These are phyloP conservation scores for Saxophila tyrrhenica DNA, from an alignment of 495 filamentous ascomycete species.

Conservation along the genomic window DNA sequence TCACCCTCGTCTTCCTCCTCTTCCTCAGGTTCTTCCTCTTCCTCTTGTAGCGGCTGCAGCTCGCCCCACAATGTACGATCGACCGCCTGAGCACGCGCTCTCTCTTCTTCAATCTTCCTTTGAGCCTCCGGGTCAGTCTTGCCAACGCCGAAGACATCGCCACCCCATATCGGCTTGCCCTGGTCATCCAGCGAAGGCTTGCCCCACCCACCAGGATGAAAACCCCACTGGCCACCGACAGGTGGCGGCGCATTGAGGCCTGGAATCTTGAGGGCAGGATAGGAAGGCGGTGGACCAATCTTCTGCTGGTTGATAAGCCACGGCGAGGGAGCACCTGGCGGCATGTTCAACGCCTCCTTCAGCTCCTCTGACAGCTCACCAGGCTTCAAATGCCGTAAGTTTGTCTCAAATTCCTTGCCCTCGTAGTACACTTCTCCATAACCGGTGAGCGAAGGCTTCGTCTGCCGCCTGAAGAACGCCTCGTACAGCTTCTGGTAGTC, in stretches of 20 bases:
- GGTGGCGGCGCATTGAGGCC: slow-evolving; percentile 93
- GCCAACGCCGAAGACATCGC: slow-evolving; percentile 77
- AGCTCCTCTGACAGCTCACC: slow-evolving; percentile 84
- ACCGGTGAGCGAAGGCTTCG: slow-evolving; percentile 83
- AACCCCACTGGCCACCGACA: slow-evolving; percentile 89
- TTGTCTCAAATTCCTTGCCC: slow-evolving; percentile 96
- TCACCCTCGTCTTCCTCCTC: slow-evolving; percentile 39
- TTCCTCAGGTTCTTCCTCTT: slow-evolving; percentile 26
- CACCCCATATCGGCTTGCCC: slow-evolving; percentile 79
- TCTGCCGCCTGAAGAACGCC: slow-evolving; percentile 95
- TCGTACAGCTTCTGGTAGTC: slow-evolving; percentile 97
- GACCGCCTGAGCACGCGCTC: slow-evolving; percentile 52
- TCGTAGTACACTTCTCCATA: slow-evolving; percentile 98
- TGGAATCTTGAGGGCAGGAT: slow-evolving; percentile 83
- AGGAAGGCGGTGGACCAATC: slow-evolving; percentile 84
- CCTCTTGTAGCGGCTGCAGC: slow-evolving; percentile 67
- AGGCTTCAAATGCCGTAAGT: slow-evolving; percentile 76
- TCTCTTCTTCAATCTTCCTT: slow-evolving; percentile 1
- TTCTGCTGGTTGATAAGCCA: slow-evolving; percentile 97
- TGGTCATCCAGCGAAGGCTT: slow-evolving; percentile 91
- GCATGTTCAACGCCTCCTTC: slow-evolving; percentile 88
- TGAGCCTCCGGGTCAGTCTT: slow-evolving; percentile 49
- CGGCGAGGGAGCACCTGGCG: slow-evolving; percentile 83
- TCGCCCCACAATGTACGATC: slow-evolving; percentile 90
- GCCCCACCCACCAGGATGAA: slow-evolving; percentile 88